Percentiles rank a stretch among this genome's conserved stretches.
These are phyloP conservation scores for Nidularia pulvinata DNA, from an alignment of 768 basidiomycete species.

Conservation along the genomic window DNA sequence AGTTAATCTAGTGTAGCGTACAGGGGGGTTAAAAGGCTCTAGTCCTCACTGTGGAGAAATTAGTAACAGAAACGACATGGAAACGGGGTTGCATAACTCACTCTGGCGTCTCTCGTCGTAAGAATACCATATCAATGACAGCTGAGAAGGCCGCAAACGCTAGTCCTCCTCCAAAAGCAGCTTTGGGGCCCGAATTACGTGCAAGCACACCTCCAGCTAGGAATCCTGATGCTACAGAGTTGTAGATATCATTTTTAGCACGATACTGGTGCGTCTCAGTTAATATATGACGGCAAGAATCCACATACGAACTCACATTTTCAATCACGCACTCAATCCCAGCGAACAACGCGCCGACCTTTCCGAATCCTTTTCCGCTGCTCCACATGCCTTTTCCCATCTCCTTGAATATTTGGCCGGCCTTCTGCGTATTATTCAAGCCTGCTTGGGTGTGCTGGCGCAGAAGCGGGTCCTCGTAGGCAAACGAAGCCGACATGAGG, in stretches of 20 bases:
- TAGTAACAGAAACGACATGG: not conserved
- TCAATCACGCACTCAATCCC: conserved; percentile 96
- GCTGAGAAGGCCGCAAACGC: conserved; percentile 95
- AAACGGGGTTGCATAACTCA: conserved; percentile 29
- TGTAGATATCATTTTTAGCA: conserved; percentile 93
- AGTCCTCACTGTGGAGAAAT: conserved; percentile 45
- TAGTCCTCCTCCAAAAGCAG: conserved; percentile 83
- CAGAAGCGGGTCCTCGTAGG: conserved; percentile 91
- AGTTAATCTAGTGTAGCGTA: conserved; percentile 6
- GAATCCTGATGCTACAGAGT: conserved; percentile 87
- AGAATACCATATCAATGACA: conserved; percentile 78
- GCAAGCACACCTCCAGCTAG: conserved; percentile 89
- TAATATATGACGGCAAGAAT: not conserved
- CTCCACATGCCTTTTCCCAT: conserved; percentile 94
- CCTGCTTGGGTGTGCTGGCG: conserved; percentile 59
- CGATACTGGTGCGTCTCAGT: conserved; percentile 65
- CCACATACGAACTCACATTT: conserved; percentile 57
- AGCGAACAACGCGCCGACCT: conserved; percentile 93
- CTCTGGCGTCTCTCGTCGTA: conserved; percentile 83
- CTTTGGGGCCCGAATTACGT: conserved; percentile 84
- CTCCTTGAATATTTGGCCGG: conserved; percentile 84
- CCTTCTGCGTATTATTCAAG: conserved; percentile 72
- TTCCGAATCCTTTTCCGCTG: conserved; percentile 90
- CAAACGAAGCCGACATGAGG: conserved; percentile 93
- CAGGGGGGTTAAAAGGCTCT: conserved; percentile 6